A percentile compares a stretch with the other conserved stretches of the same genome.
phyloP scores from a whole-genome alignment of 129 eudicot genomes.

The Solidago caesia region DNA sequence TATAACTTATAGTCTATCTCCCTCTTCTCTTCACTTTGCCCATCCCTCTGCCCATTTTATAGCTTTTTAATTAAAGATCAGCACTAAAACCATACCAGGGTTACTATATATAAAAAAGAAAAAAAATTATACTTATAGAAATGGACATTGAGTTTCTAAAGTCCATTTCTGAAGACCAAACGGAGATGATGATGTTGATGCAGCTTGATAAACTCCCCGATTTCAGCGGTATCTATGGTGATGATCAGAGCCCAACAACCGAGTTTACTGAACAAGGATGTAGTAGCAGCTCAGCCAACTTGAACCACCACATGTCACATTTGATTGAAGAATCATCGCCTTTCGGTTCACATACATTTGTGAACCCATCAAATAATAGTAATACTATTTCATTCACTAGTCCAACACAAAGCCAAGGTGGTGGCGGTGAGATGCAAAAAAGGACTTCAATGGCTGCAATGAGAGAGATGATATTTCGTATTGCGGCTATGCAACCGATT shows the following conservation, averaged over 20 bases:
- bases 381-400: slow-evolving; percentile 47
- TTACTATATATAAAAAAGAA: slow-evolving; percentile 39
- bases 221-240: slow-evolving; percentile 37
- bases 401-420: slow-evolving; percentile 12
- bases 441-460: slow-evolving; percentile 70
- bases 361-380: slow-evolving; percentile 36
- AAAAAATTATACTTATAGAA: not conserved
- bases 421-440: slow-evolving; percentile 39
- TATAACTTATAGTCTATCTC: slow-evolving; percentile 64
- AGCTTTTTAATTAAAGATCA: slow-evolving; percentile 23
- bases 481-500: slow-evolving; percentile 92
- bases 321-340: slow-evolving; percentile 22
- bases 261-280: slow-evolving; percentile 36
- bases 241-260: slow-evolving; percentile 27
- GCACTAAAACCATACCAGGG: slow-evolving; percentile 5
- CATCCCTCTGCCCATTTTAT: slow-evolving; percentile 45
- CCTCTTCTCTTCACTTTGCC: slow-evolving; percentile 52
- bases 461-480: slow-evolving; percentile 86
- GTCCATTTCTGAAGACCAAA: slow-evolving; percentile 67
- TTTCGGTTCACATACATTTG: slow-evolving; percentile 23
- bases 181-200: slow-evolving; percentile 86
- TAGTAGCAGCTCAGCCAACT: not conserved
- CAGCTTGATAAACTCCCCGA: slow-evolving; percentile 73
- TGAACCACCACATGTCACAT: slow-evolving; percentile 20
- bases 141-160: slow-evolving; percentile 84